Evolutionary conservation across 345 rosid genomes (phyloP).

Genomic region (Salix brachista): DNA sequence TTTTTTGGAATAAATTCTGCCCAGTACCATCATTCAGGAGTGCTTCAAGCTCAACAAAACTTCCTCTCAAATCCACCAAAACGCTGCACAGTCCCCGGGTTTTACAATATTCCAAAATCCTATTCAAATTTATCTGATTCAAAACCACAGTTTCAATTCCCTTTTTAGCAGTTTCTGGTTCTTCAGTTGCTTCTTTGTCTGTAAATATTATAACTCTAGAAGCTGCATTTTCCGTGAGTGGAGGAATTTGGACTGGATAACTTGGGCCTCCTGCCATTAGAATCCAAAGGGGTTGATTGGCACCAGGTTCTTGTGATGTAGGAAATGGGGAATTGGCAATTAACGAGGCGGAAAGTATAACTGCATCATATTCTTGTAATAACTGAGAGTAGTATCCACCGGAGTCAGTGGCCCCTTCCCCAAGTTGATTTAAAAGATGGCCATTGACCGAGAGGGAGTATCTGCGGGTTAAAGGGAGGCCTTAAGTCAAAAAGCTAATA

Average conservation of each 20-base stretch:
- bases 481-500: neutral
- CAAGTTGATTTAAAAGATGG: conserved; percentile 45
- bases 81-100: conserved; percentile 52
- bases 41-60: conserved; percentile 38
- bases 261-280: conserved; percentile 31
- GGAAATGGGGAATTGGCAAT: conserved; percentile 31
- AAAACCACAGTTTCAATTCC: conserved; percentile 45
- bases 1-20: conserved; percentile 49
- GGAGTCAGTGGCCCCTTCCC: conserved; percentile 44
- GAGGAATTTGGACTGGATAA: conserved; percentile 25
- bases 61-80: conserved; percentile 61
- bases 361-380: conserved; percentile 68
- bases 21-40: conserved; percentile 49
- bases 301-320: conserved; percentile 54
- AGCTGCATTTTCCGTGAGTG: conserved; percentile 27
- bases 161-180: conserved; percentile 24
- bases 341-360: conserved; percentile 51
- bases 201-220: conserved; percentile 42
- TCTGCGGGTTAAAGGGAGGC: conserved; percentile 31
- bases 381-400: conserved; percentile 75
- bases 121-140: conserved; percentile 41
- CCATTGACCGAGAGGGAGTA: conserved; percentile 73
- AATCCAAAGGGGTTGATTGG: conserved; percentile 55
- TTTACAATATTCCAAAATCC: conserved; percentile 52
- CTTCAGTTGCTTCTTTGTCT: conserved; percentile 24